Percentiles rank a stretch among this genome's conserved stretches.
phyloP scores from a whole-genome alignment of 345 rosid species.

The Luvunga scandens region DNA sequence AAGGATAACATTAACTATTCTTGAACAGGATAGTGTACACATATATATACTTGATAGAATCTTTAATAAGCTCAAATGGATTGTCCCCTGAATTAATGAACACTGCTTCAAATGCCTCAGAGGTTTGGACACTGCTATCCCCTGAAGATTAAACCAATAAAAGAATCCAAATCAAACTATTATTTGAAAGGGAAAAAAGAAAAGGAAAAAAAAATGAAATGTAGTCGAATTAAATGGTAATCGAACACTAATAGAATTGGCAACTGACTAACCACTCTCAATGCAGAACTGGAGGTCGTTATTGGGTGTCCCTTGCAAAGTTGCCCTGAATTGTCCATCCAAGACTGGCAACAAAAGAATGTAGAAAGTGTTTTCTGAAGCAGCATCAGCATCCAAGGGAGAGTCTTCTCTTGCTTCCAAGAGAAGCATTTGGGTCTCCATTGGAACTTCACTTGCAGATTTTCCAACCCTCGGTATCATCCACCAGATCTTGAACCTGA shows the following conservation, averaged over 20 bases:
- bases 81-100: slow-evolving; percentile 53
- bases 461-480: slow-evolving; percentile 60
- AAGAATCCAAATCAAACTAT: not conserved
- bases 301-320: slow-evolving; percentile 50
- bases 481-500: slow-evolving; percentile 65
- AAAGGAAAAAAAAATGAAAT: not conserved
- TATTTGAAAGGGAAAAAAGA: not conserved
- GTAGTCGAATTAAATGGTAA: not conserved
- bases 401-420: slow-evolving; percentile 46
- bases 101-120: slow-evolving; percentile 40
- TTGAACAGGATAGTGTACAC: not conserved
- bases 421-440: slow-evolving; percentile 62
- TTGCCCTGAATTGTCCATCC: slow-evolving; percentile 52
- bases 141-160: slow-evolving; percentile 34
- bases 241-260: not conserved
- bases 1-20: not conserved
- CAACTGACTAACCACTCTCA: slow-evolving; percentile 47
- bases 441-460: slow-evolving; percentile 45
- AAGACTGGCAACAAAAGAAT: slow-evolving; percentile 53
- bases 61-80: slow-evolving; percentile 55
- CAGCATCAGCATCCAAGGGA: slow-evolving; percentile 17
- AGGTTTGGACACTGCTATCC: slow-evolving; percentile 42
- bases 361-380: slow-evolving; percentile 24
- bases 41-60: slow-evolving; percentile 44
- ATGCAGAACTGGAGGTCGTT: slow-evolving; percentile 59